These are phyloP conservation scores for Chenopodium suecicum DNA, from an alignment of 148 eudicot genomes.

Conservation along the genomic window DNA sequence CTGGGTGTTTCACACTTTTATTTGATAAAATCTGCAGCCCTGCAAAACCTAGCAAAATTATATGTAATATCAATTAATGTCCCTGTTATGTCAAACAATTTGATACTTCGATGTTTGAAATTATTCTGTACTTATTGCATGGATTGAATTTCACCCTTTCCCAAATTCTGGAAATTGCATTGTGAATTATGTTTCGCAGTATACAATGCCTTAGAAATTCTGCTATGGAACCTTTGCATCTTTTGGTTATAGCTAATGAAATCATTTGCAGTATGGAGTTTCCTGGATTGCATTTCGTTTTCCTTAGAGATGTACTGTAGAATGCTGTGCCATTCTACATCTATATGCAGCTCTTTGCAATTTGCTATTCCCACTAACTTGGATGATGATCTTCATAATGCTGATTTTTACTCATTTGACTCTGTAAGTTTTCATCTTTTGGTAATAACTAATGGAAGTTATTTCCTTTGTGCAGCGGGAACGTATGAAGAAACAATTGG, in stretches of 20 bases:
- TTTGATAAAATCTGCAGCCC: background rate
- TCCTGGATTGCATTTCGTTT: background rate
- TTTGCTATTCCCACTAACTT: background rate
- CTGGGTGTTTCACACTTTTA: background rate
- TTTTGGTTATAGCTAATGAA: background rate
- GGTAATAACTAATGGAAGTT: slow-evolving; percentile 6
- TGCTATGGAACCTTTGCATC: background rate
- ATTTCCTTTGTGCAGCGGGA: slow-evolving; percentile 63
- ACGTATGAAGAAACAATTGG: slow-evolving; percentile 79
- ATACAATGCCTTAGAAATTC: background rate
- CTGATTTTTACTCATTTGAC: background rate
- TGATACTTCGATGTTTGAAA: background rate
- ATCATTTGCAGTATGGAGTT: background rate
- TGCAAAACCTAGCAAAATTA: no score
- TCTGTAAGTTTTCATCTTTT: background rate
- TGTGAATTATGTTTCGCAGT: background rate
- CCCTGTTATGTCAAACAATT: background rate
- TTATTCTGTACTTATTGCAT: background rate
- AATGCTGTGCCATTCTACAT: background rate
- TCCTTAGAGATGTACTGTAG: background rate
- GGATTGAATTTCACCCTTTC: slow-evolving; percentile 3
- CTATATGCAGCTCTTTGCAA: background rate
- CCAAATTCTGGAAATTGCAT: background rate
- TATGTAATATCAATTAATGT: background rate
- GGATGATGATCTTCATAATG: background rate